phyloP scores from a whole-genome alignment of 208 protist genomes.

The Wallacemonas collosoma region DNA sequence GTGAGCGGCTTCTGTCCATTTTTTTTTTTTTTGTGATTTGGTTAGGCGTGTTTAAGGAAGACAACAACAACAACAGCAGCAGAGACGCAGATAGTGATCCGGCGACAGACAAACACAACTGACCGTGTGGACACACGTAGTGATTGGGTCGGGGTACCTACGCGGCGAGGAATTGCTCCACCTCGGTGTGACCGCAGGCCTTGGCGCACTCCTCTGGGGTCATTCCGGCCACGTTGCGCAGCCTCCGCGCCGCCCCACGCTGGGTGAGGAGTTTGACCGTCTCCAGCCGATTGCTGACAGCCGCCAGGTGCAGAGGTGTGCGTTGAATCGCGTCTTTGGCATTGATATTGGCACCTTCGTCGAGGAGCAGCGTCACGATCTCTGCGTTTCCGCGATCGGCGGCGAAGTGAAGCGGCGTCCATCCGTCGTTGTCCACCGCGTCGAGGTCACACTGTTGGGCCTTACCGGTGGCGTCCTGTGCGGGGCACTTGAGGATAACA shows the following conservation, averaged over 20 bases:
- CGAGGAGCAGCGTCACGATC: slow-evolving; percentile 42
- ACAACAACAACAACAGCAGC: too few species aligned
- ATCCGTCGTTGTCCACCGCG: slow-evolving; percentile 69
- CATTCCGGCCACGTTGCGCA: slow-evolving; percentile 66
- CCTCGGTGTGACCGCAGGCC: slow-evolving; percentile 36
- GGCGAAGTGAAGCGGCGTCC: slow-evolving; percentile 88
- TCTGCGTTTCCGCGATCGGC: slow-evolving; percentile 64
- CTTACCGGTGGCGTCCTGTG: slow-evolving; percentile 3
- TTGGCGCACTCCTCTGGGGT: slow-evolving; percentile 60
- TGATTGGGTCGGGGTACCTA: not conserved
- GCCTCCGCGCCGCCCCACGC: slow-evolving; percentile 44
- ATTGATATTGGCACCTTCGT: slow-evolving; percentile 76
- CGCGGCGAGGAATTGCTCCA: slow-evolving; percentile 33
- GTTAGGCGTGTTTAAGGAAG: too few species aligned
- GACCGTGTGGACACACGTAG: too few species aligned
- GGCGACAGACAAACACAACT: not conserved
- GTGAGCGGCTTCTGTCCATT: too few species aligned
- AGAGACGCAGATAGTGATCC: too few species aligned
- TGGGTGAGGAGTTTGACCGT: slow-evolving; percentile 44
- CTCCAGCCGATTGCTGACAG: slow-evolving; percentile 37
- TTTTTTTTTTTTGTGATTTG: too few species aligned
- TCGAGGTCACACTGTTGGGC: slow-evolving; percentile 60
- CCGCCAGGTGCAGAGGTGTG: slow-evolving; percentile 85
- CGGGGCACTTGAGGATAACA: slow-evolving; percentile 36
- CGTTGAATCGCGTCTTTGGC: slow-evolving; percentile 57